Conservation (phyloP, 371 early-diverging fungal genomes). For the Synchytrium microbalum region DNA sequence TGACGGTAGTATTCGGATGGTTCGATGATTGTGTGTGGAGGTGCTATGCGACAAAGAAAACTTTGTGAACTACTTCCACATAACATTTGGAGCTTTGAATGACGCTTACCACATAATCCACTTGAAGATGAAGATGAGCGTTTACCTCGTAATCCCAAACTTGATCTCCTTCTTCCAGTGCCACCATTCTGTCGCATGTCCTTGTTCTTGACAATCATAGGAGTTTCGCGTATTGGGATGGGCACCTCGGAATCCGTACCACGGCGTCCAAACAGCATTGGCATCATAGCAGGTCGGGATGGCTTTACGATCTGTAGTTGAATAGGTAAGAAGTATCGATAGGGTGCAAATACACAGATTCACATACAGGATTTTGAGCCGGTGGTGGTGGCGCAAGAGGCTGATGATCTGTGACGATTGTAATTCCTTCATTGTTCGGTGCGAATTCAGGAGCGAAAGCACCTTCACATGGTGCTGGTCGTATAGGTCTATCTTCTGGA, state of each 20-base stretch:
- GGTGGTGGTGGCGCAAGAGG: background rate
- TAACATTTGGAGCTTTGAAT: conserved; percentile 2
- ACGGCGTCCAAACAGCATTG: background rate
- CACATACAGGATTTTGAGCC: background rate
- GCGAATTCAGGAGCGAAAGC: background rate
- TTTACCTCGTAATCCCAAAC: conserved; percentile 59
- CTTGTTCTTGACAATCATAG: conserved; percentile 41
- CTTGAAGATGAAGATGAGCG: conserved; percentile 52
- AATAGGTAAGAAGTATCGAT: background rate
- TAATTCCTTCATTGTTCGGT: background rate
- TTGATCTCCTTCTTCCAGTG: conserved; percentile 48
- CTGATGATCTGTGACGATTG: background rate
- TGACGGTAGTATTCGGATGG: conserved; percentile 51
- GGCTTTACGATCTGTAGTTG: background rate
- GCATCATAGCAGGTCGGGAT: background rate
- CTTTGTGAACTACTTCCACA: background rate
- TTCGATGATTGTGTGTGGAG: conserved; percentile 51
- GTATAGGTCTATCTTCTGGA: background rate
- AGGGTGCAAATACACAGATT: background rate
- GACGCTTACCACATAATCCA: conserved; percentile 39
- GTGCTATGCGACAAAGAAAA: conserved; percentile 25
- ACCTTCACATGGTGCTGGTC: background rate
- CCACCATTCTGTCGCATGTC: conserved; percentile 25
- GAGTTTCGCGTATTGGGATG: conserved; percentile 46
- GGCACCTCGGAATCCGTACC: conserved; percentile 2